Conservation (phyloP, 306 rosid species). For the Vigna hirtella region DNA sequence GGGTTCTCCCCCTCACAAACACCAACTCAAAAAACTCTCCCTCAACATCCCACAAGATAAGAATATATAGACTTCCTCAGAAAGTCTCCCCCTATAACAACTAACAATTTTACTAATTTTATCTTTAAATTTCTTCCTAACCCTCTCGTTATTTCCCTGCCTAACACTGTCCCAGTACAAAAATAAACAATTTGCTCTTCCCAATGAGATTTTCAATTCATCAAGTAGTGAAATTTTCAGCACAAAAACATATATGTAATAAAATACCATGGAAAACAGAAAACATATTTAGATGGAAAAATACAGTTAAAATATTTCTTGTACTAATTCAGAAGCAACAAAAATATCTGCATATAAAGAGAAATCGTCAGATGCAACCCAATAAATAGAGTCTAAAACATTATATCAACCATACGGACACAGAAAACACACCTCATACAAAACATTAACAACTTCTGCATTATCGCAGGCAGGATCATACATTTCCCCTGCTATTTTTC, state of each 20-base stretch:
- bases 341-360: constrained; percentile 17
- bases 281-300: constrained; percentile 20
- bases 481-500: constrained; percentile 58
- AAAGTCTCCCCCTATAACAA: too few species aligned
- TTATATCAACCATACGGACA: constrained; percentile 27
- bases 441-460: constrained; percentile 75
- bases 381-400: constrained; percentile 35
- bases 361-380: constrained; percentile 15
- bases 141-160: too few species aligned
- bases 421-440: constrained; percentile 74
- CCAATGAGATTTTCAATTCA: constrained; percentile 4
- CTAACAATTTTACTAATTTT: too few species aligned
- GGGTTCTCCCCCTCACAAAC: too few species aligned
- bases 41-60: too few species aligned
- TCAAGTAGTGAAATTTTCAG: neutral
- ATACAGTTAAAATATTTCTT: constrained; percentile 31
- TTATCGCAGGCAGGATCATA: constrained; percentile 70
- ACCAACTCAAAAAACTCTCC: too few species aligned
- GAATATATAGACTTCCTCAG: too few species aligned
- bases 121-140: too few species aligned
- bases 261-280: constrained; percentile 26
- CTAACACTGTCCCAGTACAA: neutral
- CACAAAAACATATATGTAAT: neutral
- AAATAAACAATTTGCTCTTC: constrained; percentile 25
- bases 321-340: constrained; percentile 35